phyloP scores from a whole-genome alignment of 2,329 filamentous ascomycete genomes.

The Podosphaera aphanis region DNA sequence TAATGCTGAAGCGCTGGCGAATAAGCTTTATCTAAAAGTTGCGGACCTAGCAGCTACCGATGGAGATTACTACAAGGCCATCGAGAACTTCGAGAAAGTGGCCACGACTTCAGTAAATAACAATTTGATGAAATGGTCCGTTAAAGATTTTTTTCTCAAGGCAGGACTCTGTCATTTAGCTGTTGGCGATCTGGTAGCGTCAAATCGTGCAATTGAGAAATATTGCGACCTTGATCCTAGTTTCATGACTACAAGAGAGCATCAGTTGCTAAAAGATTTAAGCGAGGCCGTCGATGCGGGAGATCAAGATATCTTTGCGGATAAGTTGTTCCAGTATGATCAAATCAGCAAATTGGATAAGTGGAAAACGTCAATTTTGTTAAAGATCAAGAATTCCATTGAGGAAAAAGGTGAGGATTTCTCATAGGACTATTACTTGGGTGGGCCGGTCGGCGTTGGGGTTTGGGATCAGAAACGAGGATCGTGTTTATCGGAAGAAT shows the following conservation, averaged over 20 bases:
- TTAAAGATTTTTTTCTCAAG: conserved; percentile 92
- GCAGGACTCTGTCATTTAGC: conserved; percentile 75
- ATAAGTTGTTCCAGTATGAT: conserved; percentile 74
- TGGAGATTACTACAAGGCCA: conserved; percentile 63
- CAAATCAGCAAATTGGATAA: conserved; percentile 85
- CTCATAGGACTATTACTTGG: conserved; percentile 21
- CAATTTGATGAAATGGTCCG: conserved; percentile 78
- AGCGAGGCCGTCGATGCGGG: conserved; percentile 50
- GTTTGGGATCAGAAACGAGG: background rate
- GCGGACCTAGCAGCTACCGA: conserved; percentile 69
- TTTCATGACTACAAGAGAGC: conserved; percentile 57
- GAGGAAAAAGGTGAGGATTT: conserved; percentile 48
- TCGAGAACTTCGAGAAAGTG: conserved; percentile 65
- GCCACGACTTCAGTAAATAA: conserved; percentile 58
- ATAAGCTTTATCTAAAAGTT: conserved; percentile 82
- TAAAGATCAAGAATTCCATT: conserved; percentile 66
- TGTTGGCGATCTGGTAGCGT: conserved; percentile 49
- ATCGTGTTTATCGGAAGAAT: background rate
- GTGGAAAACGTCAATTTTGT: conserved; percentile 78
- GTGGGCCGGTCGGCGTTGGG: background rate
- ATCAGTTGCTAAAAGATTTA: conserved; percentile 59
- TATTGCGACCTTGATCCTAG: conserved; percentile 60
- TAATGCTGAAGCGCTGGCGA: conserved; percentile 41
- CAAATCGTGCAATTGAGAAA: conserved; percentile 55
- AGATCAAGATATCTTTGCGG: conserved; percentile 62